These are phyloP conservation scores for Vitis amurensis DNA, from an alignment of 164 flowering plant species.

Conservation along the genomic window DNA sequence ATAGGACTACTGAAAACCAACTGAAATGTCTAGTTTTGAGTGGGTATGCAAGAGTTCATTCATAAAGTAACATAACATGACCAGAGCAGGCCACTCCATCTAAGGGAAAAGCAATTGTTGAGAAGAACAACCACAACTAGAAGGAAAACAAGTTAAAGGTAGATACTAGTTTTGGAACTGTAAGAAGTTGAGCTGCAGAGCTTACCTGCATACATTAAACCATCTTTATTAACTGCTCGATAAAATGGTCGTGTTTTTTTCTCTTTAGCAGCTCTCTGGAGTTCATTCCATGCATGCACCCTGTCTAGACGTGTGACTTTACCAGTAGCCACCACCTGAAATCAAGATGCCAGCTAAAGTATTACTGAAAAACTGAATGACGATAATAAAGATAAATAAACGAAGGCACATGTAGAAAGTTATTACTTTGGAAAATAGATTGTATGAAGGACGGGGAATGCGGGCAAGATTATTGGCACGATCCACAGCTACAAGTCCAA, in stretches of 20 bases:
- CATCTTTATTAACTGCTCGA: constrained; percentile 68
- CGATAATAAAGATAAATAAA: neutral
- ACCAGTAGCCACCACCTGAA: constrained; percentile 75
- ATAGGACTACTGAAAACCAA: no score
- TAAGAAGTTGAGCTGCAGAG: neutral
- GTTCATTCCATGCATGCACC: constrained; percentile 75
- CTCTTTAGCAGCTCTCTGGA: constrained; percentile 69
- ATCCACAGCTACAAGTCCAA: constrained; percentile 96
- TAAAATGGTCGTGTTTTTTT: constrained; percentile 73
- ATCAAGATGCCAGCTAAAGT: constrained; percentile 6
- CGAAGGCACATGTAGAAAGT: neutral
- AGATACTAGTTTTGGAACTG: no score
- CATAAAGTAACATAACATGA: no score
- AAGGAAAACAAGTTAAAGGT: no score
- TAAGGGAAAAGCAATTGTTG: no score
- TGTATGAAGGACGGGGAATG: constrained; percentile 85
- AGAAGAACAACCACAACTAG: no score
- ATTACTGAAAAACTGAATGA: neutral
- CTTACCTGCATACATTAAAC: constrained; percentile 94
- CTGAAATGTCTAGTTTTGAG: no score
- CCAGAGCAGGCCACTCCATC: no score
- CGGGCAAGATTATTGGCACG: constrained; percentile 79
- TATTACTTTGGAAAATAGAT: constrained; percentile 76
- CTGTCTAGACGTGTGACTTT: constrained; percentile 68
- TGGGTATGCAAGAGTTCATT: no score